Percentiles rank a stretch among this genome's conserved stretches.
These are phyloP conservation scores for Ramalina intermedia DNA, from an alignment of 495 filamentous ascomycete species.

Conservation along the genomic window DNA sequence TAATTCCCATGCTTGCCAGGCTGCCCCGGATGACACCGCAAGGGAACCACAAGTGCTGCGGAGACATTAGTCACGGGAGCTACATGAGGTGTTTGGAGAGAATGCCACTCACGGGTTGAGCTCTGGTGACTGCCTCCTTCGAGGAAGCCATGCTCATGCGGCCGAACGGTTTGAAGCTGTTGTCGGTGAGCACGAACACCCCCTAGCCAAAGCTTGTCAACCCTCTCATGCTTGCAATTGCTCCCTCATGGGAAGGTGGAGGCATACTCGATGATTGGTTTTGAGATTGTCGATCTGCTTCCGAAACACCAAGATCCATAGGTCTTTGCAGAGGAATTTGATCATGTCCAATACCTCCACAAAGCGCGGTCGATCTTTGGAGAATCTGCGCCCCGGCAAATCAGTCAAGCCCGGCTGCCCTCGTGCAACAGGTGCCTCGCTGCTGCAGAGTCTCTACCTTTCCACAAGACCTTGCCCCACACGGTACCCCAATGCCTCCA, in stretches of 20 bases:
- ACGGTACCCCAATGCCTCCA: conserved; percentile 80
- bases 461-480: conserved; percentile 90
- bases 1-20: conserved; percentile 76
- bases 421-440: background rate
- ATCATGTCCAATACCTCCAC: conserved; percentile 80
- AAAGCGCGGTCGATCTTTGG: conserved; percentile 73
- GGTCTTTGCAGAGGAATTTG: conserved; percentile 95
- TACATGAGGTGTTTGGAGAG: background rate
- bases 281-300: conserved; percentile 98
- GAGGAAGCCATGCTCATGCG: conserved; percentile 71
- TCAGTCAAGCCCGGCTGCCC: background rate
- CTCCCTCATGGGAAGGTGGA: background rate
- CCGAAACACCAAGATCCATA: conserved; percentile 85
- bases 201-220: conserved; percentile 36
- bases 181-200: conserved; percentile 92
- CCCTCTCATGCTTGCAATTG: background rate
- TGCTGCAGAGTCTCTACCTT: conserved; percentile 41
- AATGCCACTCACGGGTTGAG: conserved; percentile 56
- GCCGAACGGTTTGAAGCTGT: conserved; percentile 73
- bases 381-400: conserved; percentile 46
- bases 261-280: conserved; percentile 77
- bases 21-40: conserved; percentile 83
- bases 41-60: conserved; percentile 67
- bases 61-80: background rate
- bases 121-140: conserved; percentile 53